Conservation (phyloP, 345 rosid species). For the Eucalyptus sp. region DNA sequence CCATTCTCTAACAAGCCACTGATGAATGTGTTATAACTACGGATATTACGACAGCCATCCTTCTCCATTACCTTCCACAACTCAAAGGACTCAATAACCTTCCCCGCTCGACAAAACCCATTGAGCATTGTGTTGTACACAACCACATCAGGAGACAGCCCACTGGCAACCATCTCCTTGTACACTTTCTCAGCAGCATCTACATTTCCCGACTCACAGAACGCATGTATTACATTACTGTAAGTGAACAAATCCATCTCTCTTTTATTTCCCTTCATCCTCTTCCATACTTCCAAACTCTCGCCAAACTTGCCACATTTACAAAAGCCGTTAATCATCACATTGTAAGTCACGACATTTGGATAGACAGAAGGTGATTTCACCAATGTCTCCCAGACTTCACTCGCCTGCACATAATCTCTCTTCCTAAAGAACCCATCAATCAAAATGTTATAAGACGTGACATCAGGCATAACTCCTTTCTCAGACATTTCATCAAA, state of each 20-base stretch:
- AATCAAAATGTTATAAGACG: conserved; percentile 66
- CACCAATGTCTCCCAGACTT: conserved; percentile 55
- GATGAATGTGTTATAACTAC: conserved; percentile 67
- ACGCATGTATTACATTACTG: conserved; percentile 57
- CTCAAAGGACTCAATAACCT: conserved; percentile 52
- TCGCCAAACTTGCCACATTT: conserved; percentile 61
- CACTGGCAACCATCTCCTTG: conserved; percentile 48
- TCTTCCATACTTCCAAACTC: conserved; percentile 62
- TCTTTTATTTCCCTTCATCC: conserved; percentile 60
- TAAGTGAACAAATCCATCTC: conserved; percentile 55
- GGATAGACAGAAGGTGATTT: conserved; percentile 44
- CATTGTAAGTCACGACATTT: conserved; percentile 65
- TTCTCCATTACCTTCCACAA: conserved; percentile 71
- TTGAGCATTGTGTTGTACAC: conserved; percentile 68
- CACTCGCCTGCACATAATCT: conserved; percentile 38
- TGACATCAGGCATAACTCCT: conserved; percentile 42
- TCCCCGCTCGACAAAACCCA: conserved; percentile 57
- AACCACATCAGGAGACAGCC: conserved; percentile 45
- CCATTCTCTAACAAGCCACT: conserved; percentile 58
- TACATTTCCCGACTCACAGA: conserved; percentile 51
- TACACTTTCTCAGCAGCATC: conserved; percentile 60
- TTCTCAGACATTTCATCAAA: conserved; percentile 74
- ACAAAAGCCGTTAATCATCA: conserved; percentile 77
- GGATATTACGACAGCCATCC: conserved; percentile 36
- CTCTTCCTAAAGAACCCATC: conserved; percentile 52